Evolutionary conservation across 768 basidiomycete genomes (phyloP), one percentile per base, ranked within the genome.

Genomic region (Lactarius psammicola): DNA sequence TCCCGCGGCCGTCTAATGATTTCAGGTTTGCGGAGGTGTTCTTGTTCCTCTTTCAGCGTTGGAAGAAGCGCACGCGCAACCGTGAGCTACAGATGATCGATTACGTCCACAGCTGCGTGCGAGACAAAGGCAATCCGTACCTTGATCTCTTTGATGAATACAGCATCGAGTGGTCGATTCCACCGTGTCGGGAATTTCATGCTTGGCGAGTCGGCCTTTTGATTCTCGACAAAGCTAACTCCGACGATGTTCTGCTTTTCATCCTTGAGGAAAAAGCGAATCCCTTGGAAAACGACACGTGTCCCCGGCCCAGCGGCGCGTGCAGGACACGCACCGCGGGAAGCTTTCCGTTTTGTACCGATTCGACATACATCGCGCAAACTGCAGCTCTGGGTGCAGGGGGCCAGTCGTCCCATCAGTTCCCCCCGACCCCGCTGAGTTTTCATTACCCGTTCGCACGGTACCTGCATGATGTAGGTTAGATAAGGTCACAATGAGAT

Each of bases 251-350:
- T 81, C 66, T 81, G 76, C 46, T 85, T 78, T 46, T 75, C 68
- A 66, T 90, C 85, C 67, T 88, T 86, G 71, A 89, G 78, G 75
- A 93, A 88, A 72, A 85, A 89, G 23, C 91, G 85, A 68, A 93
- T 89, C n/a, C 86, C 85, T 74, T 92, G 91, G 76, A 93, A n/a
- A 93, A 30, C 91, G 86, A 72, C 91, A 93, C 2, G 90, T 92
- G 73, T 93, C 91, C 46, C 91, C 90, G 0, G 90, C 90, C 90
- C 91, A 92, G 28, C 91, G 87, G 49, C 91, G 87, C 38, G 88
- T 92, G 74, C 91, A 93, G 3, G 90, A 88, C 40, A 92, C 88
- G 71, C 91, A 93, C 17, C 88, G 86, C 46, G 90, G 88, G 75
- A 92, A 90, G 59, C 82, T 80, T 69, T 91, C 89, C 53, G 79